phyloP scores from a whole-genome alignment of 1,139 yeast genomes.

The Protomyces gravidus region DNA sequence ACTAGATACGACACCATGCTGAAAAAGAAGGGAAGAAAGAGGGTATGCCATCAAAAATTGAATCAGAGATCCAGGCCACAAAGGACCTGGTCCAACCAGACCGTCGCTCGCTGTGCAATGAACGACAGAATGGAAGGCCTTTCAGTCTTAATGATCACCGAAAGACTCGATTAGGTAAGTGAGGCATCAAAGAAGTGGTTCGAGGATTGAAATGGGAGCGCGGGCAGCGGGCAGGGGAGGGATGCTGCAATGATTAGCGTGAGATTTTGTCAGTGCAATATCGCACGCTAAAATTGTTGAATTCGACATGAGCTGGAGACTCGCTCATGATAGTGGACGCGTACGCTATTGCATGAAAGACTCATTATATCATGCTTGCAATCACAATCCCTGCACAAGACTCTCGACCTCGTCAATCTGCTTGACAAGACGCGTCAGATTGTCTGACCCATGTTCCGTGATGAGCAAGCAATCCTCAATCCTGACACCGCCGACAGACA shows the following conservation, averaged over 20 bases:
- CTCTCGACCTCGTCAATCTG: conserved; percentile 57
- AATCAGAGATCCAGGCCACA: conserved; percentile 26
- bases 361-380: background rate
- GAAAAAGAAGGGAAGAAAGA: background rate
- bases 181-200: conserved; percentile 1
- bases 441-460: conserved; percentile 70
- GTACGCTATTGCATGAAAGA: no score
- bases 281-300: background rate
- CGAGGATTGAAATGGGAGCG: background rate
- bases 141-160: conserved; percentile 20
- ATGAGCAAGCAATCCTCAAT: conserved; percentile 89
- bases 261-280: background rate
- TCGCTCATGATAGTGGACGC: background rate
- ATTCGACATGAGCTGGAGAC: background rate
- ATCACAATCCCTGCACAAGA: conserved; percentile 1
- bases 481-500: conserved; percentile 91
- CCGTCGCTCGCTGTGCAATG: conserved; percentile 29
- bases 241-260: background rate
- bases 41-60: conserved; percentile 16
- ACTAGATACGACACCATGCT: background rate
- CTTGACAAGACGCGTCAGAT: conserved; percentile 67
- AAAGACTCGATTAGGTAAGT: conserved; percentile 25
- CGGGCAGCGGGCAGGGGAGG: background rate
- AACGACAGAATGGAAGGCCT: conserved; percentile 21
- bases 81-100: conserved; percentile 26